Conservation (phyloP, 2,329 filamentous ascomycete genomes). For the Penicillium sclerotiorum region DNA sequence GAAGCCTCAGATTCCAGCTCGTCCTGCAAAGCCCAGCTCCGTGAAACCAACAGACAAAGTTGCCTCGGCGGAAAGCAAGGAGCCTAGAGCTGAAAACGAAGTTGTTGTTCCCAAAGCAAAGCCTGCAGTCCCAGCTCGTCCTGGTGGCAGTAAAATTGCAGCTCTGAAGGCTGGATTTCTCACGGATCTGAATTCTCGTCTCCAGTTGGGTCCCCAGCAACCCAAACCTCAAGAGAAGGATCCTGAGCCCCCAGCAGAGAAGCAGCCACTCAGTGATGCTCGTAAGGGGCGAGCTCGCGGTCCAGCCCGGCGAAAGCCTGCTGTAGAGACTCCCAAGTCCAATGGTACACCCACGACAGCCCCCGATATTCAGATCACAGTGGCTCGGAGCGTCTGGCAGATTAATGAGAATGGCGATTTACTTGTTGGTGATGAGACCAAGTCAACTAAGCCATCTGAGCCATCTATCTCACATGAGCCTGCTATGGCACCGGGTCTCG, state of each 20-base stretch:
- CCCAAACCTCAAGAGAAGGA: conserved; percentile 71
- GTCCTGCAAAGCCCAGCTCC: conserved; percentile 59
- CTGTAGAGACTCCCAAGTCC: conserved; percentile 58
- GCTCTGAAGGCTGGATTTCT: conserved; percentile 89
- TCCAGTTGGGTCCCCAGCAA: conserved; percentile 81
- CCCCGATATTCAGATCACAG: conserved; percentile 43
- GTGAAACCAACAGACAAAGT: conserved; percentile 31
- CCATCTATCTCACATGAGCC: conserved; percentile 11
- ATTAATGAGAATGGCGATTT: conserved; percentile 38
- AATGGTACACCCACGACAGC: conserved; percentile 35
- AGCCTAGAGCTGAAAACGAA: conserved; percentile 33
- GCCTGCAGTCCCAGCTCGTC: conserved; percentile 77
- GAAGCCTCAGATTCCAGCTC: conserved; percentile 68
- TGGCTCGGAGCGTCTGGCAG: conserved; percentile 46
- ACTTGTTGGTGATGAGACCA: conserved; percentile 29
- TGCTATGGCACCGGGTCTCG: conserved; percentile 33
- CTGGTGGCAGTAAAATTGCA: conserved; percentile 82
- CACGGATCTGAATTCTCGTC: conserved; percentile 85
- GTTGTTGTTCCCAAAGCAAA: conserved; percentile 65
- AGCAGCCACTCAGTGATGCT: conserved; percentile 81
- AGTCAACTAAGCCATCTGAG: conserved; percentile 16
- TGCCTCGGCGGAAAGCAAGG: conserved; percentile 31
- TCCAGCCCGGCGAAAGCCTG: conserved; percentile 73
- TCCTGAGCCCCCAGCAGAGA: conserved; percentile 66
- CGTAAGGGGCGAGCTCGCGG: conserved; percentile 88